These are phyloP conservation scores for Ogataea sp. DNA, from an alignment of 805 yeast species.

Conservation along the genomic window DNA sequence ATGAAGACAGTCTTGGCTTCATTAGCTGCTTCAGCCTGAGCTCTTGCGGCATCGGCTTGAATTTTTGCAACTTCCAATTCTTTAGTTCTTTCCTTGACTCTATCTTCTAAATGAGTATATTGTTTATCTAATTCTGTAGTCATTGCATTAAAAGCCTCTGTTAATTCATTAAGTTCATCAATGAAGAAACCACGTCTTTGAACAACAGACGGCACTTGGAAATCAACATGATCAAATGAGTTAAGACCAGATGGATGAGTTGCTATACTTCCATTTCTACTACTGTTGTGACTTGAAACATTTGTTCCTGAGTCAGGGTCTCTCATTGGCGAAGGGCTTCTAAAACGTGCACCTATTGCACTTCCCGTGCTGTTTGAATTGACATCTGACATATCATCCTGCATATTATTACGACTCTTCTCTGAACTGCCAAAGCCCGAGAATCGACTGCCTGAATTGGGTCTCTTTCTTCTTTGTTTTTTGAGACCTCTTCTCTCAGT, in stretches of 20 bases:
- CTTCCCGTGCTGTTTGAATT: neutral
- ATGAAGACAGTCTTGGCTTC: conserved; percentile 93
- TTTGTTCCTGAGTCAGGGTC: neutral
- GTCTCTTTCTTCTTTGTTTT: conserved; percentile 8
- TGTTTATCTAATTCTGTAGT: conserved; percentile 80
- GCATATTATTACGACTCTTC: too few relatives aligned
- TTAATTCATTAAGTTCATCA: conserved; percentile 83
- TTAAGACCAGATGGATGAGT: conserved; percentile 4
- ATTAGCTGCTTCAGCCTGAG: conserved; percentile 71
- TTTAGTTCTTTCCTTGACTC: conserved; percentile 78
- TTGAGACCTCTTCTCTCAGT: conserved; percentile 32
- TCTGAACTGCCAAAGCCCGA: conserved; percentile 10
- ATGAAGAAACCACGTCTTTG: conserved; percentile 37
- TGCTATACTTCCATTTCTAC: conserved; percentile 5
- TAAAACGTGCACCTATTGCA: neutral
- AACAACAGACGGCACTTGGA: conserved; percentile 15
- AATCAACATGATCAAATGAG: neutral
- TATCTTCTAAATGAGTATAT: conserved; percentile 76
- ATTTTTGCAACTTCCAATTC: conserved; percentile 84
- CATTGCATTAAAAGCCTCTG: conserved; percentile 88
- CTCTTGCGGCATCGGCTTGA: conserved; percentile 46
- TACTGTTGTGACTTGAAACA: neutral
- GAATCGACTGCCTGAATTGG: conserved; percentile 10
- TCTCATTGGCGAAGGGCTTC: neutral
- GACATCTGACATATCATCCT: too few relatives aligned